These are phyloP conservation scores for Gynandropsis gynandra DNA, from an alignment of 345 rosid species.

Conservation along the genomic window DNA sequence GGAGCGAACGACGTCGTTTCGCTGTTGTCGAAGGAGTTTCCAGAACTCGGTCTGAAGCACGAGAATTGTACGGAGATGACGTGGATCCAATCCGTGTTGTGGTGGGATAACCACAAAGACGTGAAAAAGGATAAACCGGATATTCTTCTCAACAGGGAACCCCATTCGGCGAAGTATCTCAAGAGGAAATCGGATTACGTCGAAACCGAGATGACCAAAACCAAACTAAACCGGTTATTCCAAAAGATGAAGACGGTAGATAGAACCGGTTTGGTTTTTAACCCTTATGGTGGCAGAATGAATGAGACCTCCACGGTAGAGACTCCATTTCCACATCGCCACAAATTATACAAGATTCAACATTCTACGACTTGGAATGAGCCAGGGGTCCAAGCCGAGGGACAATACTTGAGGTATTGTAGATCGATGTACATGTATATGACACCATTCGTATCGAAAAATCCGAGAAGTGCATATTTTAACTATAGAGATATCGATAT, in stretches of 20 bases:
- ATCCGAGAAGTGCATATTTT: conserved; percentile 51
- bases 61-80: conserved; percentile 39
- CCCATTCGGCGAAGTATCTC: conserved; percentile 20
- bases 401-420: conserved; percentile 19
- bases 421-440: conserved; percentile 33
- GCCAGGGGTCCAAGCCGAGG: conserved; percentile 27
- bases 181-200: conserved; percentile 54
- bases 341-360: conserved; percentile 40
- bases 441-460: conserved; percentile 52
- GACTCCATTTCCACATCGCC: conserved; percentile 52
- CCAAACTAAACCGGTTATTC: conserved; percentile 26
- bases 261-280: conserved; percentile 29
- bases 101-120: conserved; percentile 25
- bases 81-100: conserved; percentile 42
- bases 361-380: conserved; percentile 33
- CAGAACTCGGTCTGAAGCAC: conserved; percentile 37
- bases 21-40: conserved; percentile 28
- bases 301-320: conserved; percentile 28
- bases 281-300: conserved; percentile 57
- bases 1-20: conserved; percentile 23
- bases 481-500: conserved; percentile 63
- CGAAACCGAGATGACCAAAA: conserved; percentile 33
- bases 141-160: conserved; percentile 27
- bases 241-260: conserved; percentile 18
- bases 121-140: conserved; percentile 19